Percentiles rank a stretch among this genome's conserved stretches.
Evolutionary conservation across 2,329 filamentous ascomycete species (phyloP).

Genomic region (Neophaeococcomyces mojaviensis): DNA sequence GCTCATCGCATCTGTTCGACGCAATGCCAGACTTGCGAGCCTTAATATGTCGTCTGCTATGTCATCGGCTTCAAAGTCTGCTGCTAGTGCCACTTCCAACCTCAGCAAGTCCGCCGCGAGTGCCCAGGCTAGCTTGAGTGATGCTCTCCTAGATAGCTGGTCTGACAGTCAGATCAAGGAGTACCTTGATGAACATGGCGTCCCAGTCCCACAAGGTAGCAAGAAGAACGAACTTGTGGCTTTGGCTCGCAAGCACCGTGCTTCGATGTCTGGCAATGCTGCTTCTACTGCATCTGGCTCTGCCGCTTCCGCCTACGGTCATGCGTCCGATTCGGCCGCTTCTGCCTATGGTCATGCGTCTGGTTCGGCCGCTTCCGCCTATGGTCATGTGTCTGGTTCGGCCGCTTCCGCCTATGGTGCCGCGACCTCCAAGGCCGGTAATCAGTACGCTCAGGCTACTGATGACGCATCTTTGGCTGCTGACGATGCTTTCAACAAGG

Average conservation of each 20-base stretch:
- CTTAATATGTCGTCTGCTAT: slow-evolving; percentile 57
- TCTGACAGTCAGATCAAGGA: slow-evolving; percentile 83
- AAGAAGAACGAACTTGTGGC: slow-evolving; percentile 84
- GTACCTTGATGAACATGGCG: slow-evolving; percentile 83
- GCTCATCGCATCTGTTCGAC: slow-evolving; percentile 79
- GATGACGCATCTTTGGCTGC: slow-evolving; percentile 56
- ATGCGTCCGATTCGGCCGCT: too few relatives aligned
- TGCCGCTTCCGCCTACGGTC: slow-evolving; percentile 25
- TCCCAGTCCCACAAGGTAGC: slow-evolving; percentile 85
- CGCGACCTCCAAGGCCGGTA: slow-evolving; percentile 66
- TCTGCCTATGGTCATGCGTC: slow-evolving; percentile 20
- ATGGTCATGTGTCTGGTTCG: slow-evolving; percentile 37
- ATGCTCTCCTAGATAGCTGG: slow-evolving; percentile 84
- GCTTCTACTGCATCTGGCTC: slow-evolving; percentile 44
- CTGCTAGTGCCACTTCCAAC: slow-evolving; percentile 45
- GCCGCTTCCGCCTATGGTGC: slow-evolving; percentile 48
- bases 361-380: slow-evolving; percentile 31
- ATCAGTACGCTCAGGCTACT: slow-evolving; percentile 69
- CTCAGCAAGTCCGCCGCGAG: slow-evolving; percentile 58
- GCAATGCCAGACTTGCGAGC: slow-evolving; percentile 76
- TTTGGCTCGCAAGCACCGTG: slow-evolving; percentile 79
- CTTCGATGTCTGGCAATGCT: slow-evolving; percentile 58
- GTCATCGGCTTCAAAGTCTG: slow-evolving; percentile 51
- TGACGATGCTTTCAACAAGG: slow-evolving; percentile 60
- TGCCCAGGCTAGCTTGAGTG: slow-evolving; percentile 67